Percentiles rank a stretch among this genome's conserved stretches.
phyloP scores from a whole-genome alignment of 2,329 filamentous ascomycete species.

The Daldinia eschscholtzii region DNA sequence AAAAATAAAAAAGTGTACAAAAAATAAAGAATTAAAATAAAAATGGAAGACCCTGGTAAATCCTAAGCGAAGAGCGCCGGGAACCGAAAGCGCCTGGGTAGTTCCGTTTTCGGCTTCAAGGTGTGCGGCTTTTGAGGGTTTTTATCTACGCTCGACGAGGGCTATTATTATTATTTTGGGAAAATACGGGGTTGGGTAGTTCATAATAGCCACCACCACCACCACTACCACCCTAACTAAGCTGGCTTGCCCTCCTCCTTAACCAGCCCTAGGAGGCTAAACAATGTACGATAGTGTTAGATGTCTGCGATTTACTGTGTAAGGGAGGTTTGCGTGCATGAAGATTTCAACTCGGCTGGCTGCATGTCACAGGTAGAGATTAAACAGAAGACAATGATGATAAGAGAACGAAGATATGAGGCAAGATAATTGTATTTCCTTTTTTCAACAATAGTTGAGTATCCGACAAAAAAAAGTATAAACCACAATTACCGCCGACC shows the following conservation, averaged over 20 bases:
- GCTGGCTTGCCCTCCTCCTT: background rate
- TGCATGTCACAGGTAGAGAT: background rate
- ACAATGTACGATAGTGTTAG: background rate
- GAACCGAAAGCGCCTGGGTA: background rate
- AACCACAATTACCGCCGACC: constrained; percentile 21
- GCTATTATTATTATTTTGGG: background rate
- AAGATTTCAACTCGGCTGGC: background rate
- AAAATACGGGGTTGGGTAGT: constrained; percentile 10
- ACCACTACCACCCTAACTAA: background rate
- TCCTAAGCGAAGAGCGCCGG: constrained; percentile 18
- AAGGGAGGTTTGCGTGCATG: constrained; percentile 4
- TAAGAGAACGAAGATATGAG: background rate
- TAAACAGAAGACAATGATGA: too few relatives aligned
- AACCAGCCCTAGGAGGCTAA: background rate
- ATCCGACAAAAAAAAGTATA: constrained; percentile 23
- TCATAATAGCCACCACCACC: background rate
- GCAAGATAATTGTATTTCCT: constrained; percentile 7
- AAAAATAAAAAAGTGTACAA: background rate
- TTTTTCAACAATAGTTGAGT: constrained; percentile 24
- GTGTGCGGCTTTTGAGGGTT: constrained; percentile 6
- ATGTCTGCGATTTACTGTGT: constrained; percentile 1
- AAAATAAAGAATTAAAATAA: background rate
- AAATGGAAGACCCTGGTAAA: constrained; percentile 22
- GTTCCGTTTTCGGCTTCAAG: constrained; percentile 6
- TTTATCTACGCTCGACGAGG: background rate